Conservation (phyloP, 352 stramenopile species). For the Pythium aristosporum region DNA sequence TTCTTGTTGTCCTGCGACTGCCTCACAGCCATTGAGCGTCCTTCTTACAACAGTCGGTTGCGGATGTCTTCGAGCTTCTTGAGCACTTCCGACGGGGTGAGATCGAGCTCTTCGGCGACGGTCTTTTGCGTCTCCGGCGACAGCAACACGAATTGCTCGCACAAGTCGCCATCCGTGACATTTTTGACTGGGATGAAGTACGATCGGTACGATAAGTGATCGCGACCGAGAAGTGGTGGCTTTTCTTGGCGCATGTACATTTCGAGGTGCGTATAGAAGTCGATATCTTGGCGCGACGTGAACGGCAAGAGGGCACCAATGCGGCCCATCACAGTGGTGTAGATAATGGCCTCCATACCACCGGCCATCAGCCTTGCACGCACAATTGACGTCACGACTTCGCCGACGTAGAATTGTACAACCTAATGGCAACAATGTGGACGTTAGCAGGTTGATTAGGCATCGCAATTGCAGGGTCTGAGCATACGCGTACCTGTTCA, state of each 20-base stretch:
- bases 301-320: conserved; percentile 98
- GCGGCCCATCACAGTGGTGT: conserved; percentile 95
- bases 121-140: conserved; percentile 94
- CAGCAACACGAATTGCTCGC: conserved; percentile 94
- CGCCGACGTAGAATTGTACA: conserved; percentile 97
- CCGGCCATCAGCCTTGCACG: conserved; percentile 95
- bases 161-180: conserved; percentile 98
- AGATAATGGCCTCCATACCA: conserved; percentile 96
- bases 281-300: conserved; percentile 94
- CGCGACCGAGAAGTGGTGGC: conserved; percentile 92
- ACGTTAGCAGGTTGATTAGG: background rate
- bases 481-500: conserved; percentile 70
- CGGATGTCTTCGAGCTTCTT: conserved; percentile 99
- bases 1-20: background rate
- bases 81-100: conserved; percentile 95
- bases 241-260: conserved; percentile 93
- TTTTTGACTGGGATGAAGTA: conserved; percentile 99
- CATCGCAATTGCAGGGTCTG: background rate
- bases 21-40: too few species aligned
- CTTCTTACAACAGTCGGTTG: conserved; percentile 93
- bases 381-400: conserved; percentile 97
- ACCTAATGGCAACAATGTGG: conserved; percentile 33
- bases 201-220: conserved; percentile 97
- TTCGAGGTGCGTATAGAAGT: conserved; percentile 99
- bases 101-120: conserved; percentile 95